Conservation (phyloP, 2,329 filamentous ascomycete genomes). For the Colletotrichum sp. region DNA sequence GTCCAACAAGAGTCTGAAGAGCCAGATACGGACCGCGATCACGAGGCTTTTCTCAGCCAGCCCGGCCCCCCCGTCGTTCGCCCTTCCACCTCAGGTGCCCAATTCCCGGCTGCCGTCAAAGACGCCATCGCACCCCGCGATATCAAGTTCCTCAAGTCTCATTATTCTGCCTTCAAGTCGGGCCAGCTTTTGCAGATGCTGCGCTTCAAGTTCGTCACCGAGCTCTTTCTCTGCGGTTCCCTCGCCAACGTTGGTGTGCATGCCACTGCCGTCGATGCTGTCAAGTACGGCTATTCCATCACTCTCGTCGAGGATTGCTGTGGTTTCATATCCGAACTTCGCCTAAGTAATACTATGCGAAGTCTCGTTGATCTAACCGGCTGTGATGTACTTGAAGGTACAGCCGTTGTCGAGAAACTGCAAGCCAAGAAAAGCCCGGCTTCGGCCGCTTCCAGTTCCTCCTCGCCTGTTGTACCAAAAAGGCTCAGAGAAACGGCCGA, state of each 20-base stretch:
- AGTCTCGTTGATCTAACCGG: slow-evolving; percentile 78
- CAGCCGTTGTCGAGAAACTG: slow-evolving; percentile 20
- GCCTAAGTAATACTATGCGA: slow-evolving; percentile 74
- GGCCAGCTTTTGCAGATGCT: slow-evolving; percentile 77
- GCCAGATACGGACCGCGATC: slow-evolving; percentile 25
- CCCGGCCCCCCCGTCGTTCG: slow-evolving; percentile 48
- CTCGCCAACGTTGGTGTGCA: slow-evolving; percentile 89
- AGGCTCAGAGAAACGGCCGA: background rate
- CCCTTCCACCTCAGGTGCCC: slow-evolving; percentile 48
- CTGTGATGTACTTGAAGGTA: slow-evolving; percentile 63
- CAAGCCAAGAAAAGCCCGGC: background rate
- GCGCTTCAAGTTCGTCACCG: slow-evolving; percentile 85
- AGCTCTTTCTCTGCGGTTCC: slow-evolving; percentile 87
- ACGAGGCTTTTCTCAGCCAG: slow-evolving; percentile 53
- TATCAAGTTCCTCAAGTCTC: slow-evolving; percentile 67
- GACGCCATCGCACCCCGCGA: slow-evolving; percentile 53
- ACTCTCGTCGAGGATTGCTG: slow-evolving; percentile 89
- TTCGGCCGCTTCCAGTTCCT: background rate
- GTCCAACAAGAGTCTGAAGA: slow-evolving; percentile 19
- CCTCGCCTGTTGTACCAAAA: slow-evolving; percentile 5
- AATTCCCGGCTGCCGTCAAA: slow-evolving; percentile 48
- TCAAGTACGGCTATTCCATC: slow-evolving; percentile 84
- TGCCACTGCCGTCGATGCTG: slow-evolving; percentile 90
- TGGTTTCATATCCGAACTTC: slow-evolving; percentile 73
- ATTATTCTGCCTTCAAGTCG: slow-evolving; percentile 87